Evolutionary conservation across 1,284 basidiomycete species (phyloP).

Genomic region (Tilletia caries): DNA sequence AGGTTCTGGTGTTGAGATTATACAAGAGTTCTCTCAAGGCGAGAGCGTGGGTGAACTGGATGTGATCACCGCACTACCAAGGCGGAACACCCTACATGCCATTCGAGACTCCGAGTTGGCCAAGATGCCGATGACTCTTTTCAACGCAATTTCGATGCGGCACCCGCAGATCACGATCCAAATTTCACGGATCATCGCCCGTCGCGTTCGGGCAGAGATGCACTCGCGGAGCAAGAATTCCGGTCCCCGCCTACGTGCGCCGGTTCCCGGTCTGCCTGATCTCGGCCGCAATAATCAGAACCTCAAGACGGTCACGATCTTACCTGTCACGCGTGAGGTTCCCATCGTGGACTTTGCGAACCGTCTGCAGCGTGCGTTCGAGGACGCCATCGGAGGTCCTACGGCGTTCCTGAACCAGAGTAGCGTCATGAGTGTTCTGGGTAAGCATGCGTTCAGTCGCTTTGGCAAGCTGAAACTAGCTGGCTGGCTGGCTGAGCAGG

Average conservation of each 20-base stretch:
- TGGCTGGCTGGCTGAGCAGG: slow-evolving; percentile 51
- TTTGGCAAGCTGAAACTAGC: slow-evolving; percentile 54
- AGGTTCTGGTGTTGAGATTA: slow-evolving; percentile 67
- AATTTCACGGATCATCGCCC: slow-evolving; percentile 89
- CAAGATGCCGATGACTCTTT: slow-evolving; percentile 91
- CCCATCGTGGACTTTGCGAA: slow-evolving; percentile 50
- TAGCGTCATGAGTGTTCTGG: slow-evolving; percentile 50
- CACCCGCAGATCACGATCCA: slow-evolving; percentile 94
- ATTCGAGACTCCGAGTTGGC: slow-evolving; percentile 98
- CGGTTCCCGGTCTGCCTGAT: slow-evolving; percentile 43
- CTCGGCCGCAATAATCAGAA: slow-evolving; percentile 79
- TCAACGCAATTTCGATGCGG: slow-evolving; percentile 77
- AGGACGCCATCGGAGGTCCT: slow-evolving; percentile 44
- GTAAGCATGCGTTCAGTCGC: slow-evolving; percentile 50
- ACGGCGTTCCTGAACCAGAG: slow-evolving; percentile 49
- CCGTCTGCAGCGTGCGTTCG: slow-evolving; percentile 44
- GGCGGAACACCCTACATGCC: slow-evolving; percentile 88
- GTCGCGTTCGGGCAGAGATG: slow-evolving; percentile 79
- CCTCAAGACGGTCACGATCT: slow-evolving; percentile 83
- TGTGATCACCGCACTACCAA: slow-evolving; percentile 85
- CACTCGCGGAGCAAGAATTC: slow-evolving; percentile 18
- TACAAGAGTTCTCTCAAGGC: slow-evolving; percentile 90
- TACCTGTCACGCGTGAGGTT: slow-evolving; percentile 60
- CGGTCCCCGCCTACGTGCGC: slow-evolving; percentile 24
- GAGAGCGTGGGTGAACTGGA: slow-evolving; percentile 76